Conservation (phyloP, 148 eudicot genomes). For the Limonium bicolor region DNA sequence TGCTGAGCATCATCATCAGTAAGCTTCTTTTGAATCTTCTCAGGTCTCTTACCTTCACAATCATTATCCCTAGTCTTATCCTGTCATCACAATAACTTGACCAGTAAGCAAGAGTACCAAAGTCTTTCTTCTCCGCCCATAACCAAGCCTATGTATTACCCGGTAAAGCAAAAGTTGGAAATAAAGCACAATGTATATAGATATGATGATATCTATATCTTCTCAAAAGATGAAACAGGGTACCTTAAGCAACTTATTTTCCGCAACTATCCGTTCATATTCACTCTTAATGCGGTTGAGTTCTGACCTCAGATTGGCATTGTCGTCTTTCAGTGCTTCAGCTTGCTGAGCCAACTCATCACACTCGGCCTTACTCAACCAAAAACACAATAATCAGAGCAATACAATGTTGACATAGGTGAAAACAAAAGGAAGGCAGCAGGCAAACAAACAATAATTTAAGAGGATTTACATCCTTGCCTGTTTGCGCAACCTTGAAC, state of each 20-base stretch:
- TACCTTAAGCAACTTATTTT: constrained; percentile 82
- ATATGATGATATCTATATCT: no score
- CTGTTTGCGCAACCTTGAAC: constrained; percentile 96
- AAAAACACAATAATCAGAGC: not conserved
- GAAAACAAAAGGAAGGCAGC: not conserved
- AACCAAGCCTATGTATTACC: no score
- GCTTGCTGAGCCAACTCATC: constrained; percentile 93
- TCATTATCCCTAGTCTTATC: no score
- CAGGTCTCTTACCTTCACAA: no score
- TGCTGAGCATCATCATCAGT: no score
- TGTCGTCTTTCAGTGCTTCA: constrained; percentile 68
- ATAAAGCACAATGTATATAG: no score
- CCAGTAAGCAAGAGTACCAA: no score
- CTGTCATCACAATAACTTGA: no score
- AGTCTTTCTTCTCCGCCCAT: no score
- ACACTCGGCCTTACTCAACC: constrained; percentile 75
- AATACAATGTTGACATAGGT: not conserved
- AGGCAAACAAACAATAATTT: not conserved
- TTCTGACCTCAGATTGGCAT: constrained; percentile 74
- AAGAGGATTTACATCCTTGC: constrained; percentile 14
- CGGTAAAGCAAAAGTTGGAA: no score
- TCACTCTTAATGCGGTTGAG: constrained; percentile 53
- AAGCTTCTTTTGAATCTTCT: no score
- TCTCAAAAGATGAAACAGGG: no score
- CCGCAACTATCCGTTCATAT: constrained; percentile 56